These are phyloP conservation scores for Ogataea kodamae DNA, from an alignment of 805 yeast species.

Conservation along the genomic window DNA sequence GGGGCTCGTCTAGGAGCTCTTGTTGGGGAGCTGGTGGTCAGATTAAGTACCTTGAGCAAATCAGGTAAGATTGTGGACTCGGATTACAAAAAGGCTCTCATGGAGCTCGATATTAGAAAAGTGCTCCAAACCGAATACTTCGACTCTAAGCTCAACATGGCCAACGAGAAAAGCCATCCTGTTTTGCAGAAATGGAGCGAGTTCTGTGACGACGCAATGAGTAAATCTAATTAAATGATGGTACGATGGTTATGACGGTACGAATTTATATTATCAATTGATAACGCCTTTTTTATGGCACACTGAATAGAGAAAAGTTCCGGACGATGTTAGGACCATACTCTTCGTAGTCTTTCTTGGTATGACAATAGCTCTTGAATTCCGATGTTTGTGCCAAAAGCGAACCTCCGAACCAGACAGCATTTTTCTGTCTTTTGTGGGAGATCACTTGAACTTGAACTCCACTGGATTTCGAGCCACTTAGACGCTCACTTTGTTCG, in stretches of 20 bases:
- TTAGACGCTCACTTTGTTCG: constrained; percentile 68
- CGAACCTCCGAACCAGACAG: constrained; percentile 99
- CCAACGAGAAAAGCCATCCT: constrained; percentile 29
- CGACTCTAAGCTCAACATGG: constrained; percentile 43
- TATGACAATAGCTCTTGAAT: constrained; percentile 93
- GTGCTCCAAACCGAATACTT: constrained; percentile 56
- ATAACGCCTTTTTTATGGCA: constrained; percentile 59
- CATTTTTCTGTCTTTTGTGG: constrained; percentile 96
- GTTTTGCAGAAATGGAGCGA: constrained; percentile 26
- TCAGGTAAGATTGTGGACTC: constrained; percentile 8
- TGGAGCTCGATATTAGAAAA: constrained; percentile 56
- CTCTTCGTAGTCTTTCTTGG: constrained; percentile 96
- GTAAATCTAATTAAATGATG: too few species aligned
- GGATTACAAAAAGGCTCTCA: constrained; percentile 36
- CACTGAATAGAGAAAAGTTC: constrained; percentile 91
- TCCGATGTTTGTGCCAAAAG: constrained; percentile 95
- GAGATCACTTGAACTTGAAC: constrained; percentile 95
- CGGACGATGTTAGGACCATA: constrained; percentile 97
- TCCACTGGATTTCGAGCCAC: constrained; percentile 82
- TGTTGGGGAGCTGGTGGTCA: constrained; percentile 65
- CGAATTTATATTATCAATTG: too few species aligned
- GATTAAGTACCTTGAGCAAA: constrained; percentile 22
- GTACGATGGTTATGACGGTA: too few species aligned
- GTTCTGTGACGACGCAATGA: constrained; percentile 17
- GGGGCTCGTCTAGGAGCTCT: constrained; percentile 70